Percentiles rank a stretch among this genome's conserved stretches.
Evolutionary conservation across 2,329 filamentous ascomycete species (phyloP).

Genomic region (Coniella lustricola): DNA sequence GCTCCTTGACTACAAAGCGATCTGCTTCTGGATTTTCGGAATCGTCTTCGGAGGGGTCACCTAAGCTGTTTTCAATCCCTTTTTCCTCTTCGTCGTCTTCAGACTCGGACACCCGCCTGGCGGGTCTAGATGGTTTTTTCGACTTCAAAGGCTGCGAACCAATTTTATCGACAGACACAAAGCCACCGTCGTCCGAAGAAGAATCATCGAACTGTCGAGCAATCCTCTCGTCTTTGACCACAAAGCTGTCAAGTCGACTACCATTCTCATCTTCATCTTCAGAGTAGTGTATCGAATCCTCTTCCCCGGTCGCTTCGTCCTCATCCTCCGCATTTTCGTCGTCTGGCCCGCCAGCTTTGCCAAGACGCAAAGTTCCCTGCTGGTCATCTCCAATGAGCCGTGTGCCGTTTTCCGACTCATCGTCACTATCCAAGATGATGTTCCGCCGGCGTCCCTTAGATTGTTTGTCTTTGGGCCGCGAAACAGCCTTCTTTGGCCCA

Average conservation of each 20-base stretch:
- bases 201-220: constrained; percentile 20
- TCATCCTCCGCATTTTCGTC: constrained; percentile 85
- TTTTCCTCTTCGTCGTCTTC: constrained; percentile 20
- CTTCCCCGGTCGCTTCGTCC: constrained; percentile 68
- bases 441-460: constrained; percentile 42
- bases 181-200: constrained; percentile 28
- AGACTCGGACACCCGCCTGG: constrained; percentile 24
- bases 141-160: constrained; percentile 24
- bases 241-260: constrained; percentile 49
- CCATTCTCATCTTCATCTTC: constrained; percentile 46
- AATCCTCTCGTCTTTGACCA: constrained; percentile 43
- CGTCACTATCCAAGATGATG: constrained; percentile 59
- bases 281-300: constrained; percentile 56
- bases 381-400: constrained; percentile 73
- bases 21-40: constrained; percentile 24
- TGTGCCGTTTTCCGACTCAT: constrained; percentile 62
- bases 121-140: constrained; percentile 24
- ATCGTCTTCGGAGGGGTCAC: constrained; percentile 15
- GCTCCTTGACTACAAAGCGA: constrained; percentile 32
- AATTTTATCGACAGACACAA: constrained; percentile 31
- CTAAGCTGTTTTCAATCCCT: background rate
- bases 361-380: constrained; percentile 53
- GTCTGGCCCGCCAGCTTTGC: constrained; percentile 74
- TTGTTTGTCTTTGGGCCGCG: constrained; percentile 25
- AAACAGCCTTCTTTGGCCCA: constrained; percentile 27